Base-by-base conservation (phyloP, 352 stramenopile genomes). In the Globisporangium orthogonon region DNA sequence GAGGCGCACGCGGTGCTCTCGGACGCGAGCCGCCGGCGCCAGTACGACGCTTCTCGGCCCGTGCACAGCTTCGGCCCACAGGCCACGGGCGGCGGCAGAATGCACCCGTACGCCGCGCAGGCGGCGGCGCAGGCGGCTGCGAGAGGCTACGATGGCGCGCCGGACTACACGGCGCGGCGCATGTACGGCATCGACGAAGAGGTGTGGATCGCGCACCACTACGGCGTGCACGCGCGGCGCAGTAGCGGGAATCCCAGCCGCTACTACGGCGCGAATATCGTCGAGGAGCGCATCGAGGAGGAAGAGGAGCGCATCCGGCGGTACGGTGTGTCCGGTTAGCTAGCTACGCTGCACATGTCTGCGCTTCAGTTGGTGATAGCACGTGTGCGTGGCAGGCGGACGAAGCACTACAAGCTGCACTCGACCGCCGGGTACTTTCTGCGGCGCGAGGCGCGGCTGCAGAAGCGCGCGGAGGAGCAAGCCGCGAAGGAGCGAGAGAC, bases 191-290 rank as follows among this genome's bases (percentile, higher is more conserved):
- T 94, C 48, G 71, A 94, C 48, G 83, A 94, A 61, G 78, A 91
- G 17, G 72, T 92, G 29, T 94, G 85, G 85, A 74, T 91, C 14
- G 80, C 80, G 28, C 80, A 94, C 47, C 85, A 94, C 53, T 94
- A 94, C 52, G 85, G 85, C 10, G 68, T 70, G 2, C 71, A 78
- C 45, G 70, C 70, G n/a, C 74, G 78, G n/a, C 62, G 67, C 17
- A 67, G 67, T 14, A 67, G 63, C n/a, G 39, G 52, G 3, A 77
- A 81, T 55, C 71, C 76, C 6, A 61, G 71, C 23, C 75, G 73
- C 6, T 76, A 74, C 52, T 94, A 94, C 50, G 83, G 83, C 52
- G 83, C 84, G 74, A 50, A 94, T 49, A 73, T 90, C 29, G 76
- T 77, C 28, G 80, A 94, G 57, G 76, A 92, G 39, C 79, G 77